A percentile compares a stretch with the other conserved stretches of the same genome.
These are phyloP conservation scores for Clonostachys chloroleuca DNA, from an alignment of 2,329 filamentous ascomycete species.

Conservation along the genomic window DNA sequence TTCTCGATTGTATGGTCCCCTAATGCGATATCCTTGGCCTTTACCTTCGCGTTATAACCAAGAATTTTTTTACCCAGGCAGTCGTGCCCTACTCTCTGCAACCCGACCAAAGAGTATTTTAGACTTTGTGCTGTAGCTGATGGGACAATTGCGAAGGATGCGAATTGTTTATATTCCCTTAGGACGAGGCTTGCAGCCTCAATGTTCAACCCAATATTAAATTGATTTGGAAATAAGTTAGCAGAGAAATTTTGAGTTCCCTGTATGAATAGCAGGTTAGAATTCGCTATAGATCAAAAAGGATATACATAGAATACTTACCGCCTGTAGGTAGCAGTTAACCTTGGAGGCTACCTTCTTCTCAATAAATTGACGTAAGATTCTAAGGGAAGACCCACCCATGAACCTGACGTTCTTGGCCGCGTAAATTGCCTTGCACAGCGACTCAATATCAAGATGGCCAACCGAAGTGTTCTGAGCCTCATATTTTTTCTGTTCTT, in stretches of 20 bases:
- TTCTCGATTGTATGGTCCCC: conserved; percentile 7
- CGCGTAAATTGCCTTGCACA: not conserved
- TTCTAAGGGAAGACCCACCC: not conserved
- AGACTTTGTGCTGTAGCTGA: conserved; percentile 13
- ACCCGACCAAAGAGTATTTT: conserved; percentile 9
- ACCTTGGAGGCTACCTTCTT: not conserved
- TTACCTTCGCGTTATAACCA: conserved; percentile 13
- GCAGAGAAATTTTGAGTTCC: not conserved
- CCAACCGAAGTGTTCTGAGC: not conserved
- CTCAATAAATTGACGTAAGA: not conserved
- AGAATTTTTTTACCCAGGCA: conserved; percentile 10
- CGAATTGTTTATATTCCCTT: not conserved
- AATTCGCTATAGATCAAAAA: no score
- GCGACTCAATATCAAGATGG: not conserved
- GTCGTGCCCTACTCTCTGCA: conserved; percentile 7
- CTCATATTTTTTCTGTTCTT: not conserved
- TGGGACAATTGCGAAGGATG: conserved; percentile 4
- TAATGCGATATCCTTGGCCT: conserved; percentile 10
- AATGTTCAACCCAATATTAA: not conserved
- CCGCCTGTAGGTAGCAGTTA: not conserved
- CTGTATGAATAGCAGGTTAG: not conserved
- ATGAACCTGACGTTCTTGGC: not conserved
- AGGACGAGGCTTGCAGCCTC: not conserved
- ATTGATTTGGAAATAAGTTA: not conserved
- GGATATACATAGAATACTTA: not conserved